Evolutionary conservation across 768 basidiomycete genomes (phyloP).

Genomic region (Melanogaster broomeanus): DNA sequence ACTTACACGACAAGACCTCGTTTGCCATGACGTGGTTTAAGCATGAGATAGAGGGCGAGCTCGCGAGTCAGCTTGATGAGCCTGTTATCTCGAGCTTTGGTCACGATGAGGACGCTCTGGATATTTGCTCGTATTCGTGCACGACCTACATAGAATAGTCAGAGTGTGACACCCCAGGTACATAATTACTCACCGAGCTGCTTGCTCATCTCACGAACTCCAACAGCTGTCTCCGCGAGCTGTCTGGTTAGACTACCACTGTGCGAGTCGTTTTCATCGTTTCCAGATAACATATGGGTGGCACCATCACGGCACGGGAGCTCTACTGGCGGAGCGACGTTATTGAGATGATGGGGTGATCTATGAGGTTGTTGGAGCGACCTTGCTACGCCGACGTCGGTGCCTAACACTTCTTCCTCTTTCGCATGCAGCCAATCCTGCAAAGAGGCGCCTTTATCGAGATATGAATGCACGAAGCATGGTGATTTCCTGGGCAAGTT

Average conservation of each 20-base stretch:
- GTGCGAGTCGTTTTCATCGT: constrained; percentile 67
- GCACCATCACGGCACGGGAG: constrained; percentile 17
- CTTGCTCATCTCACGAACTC: constrained; percentile 98
- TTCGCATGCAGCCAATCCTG: constrained; percentile 67
- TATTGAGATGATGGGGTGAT: constrained; percentile 7
- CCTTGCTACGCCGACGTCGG: constrained; percentile 51
- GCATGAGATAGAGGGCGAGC: constrained; percentile 94
- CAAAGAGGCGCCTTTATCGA: constrained; percentile 79
- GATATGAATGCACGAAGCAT: constrained; percentile 91
- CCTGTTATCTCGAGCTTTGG: constrained; percentile 96
- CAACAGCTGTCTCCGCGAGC: constrained; percentile 94
- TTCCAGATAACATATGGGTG: constrained; percentile 14
- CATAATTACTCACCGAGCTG: constrained; percentile 72
- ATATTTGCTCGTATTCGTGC: constrained; percentile 90
- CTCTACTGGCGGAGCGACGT: constrained; percentile 13
- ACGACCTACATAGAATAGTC: constrained; percentile 60
- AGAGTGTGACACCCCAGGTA: not conserved
- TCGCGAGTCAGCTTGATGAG: constrained; percentile 94
- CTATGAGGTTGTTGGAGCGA: constrained; percentile 40
- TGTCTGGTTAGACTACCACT: constrained; percentile 84
- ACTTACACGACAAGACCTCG: constrained; percentile 88
- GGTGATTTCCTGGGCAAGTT: constrained; percentile 55
- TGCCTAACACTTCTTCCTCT: constrained; percentile 23
- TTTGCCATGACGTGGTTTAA: constrained; percentile 64
- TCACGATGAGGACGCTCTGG: constrained; percentile 92